Conservation (phyloP, 2,329 filamentous ascomycete genomes). For the Dryadomyces quercus-mongolicae region DNA sequence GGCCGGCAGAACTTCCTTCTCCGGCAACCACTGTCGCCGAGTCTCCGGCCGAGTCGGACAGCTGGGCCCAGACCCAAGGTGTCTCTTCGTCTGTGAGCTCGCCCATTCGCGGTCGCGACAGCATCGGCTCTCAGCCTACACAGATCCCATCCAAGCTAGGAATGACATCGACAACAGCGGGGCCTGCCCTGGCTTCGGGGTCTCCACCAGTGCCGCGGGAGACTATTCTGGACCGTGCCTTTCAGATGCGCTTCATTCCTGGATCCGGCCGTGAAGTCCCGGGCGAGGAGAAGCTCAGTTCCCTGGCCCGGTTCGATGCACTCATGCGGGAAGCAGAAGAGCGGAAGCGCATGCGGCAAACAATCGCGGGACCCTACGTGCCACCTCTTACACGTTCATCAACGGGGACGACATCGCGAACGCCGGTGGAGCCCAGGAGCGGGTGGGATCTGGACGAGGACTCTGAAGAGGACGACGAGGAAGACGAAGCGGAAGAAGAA, state of each 20-base stretch:
- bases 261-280: slow-evolving; percentile 41
- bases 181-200: slow-evolving; percentile 23
- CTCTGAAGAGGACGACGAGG: slow-evolving; percentile 29
- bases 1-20: slow-evolving; percentile 44
- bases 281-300: slow-evolving; percentile 52
- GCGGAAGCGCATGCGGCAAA: slow-evolving; percentile 25
- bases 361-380: slow-evolving; percentile 17
- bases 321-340: slow-evolving; percentile 51
- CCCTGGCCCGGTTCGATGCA: slow-evolving; percentile 52
- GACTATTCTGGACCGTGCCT: slow-evolving; percentile 55
- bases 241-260: slow-evolving; percentile 50
- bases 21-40: slow-evolving; percentile 40
- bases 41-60: slow-evolving; percentile 43
- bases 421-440: slow-evolving; percentile 29
- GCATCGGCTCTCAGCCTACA: slow-evolving; percentile 36
- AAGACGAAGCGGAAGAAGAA: slow-evolving; percentile 22
- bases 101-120: slow-evolving; percentile 40
- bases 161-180: slow-evolving; percentile 6
- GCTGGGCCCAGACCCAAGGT: slow-evolving; percentile 48
- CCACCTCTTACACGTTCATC: background rate
- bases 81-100: slow-evolving; percentile 46
- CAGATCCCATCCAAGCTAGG: slow-evolving; percentile 20
- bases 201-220: slow-evolving; percentile 45
- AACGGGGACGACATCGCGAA: slow-evolving; percentile 7
- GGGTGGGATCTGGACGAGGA: slow-evolving; percentile 40